Evolutionary conservation across 2,329 filamentous ascomycete species (phyloP), one percentile per base, ranked within the genome.

Genomic region (Colletotrichum sp.): DNA sequence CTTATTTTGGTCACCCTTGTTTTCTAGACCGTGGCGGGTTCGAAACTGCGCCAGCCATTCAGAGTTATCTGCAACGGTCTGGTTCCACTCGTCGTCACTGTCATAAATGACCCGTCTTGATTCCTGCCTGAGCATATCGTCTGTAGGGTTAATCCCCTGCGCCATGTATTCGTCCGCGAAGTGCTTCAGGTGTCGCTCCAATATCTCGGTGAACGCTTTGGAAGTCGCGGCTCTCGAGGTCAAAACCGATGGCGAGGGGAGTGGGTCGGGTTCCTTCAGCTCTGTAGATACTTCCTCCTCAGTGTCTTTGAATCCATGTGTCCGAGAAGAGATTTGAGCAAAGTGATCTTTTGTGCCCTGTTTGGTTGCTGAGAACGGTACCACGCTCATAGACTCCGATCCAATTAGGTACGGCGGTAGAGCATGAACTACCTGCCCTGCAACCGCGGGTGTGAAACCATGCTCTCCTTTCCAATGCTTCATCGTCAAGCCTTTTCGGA

Each of bases 361-460:
- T 28, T 79, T 76, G 2, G 80, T 82, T 3, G 79, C 81, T 0
- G 81, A 82, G 32, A 83, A 83, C 0, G 82, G 82, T 0, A 82
- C 72, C 0, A 78, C 75, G 5, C 77, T 79, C 36, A 71, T 60
- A 0, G 78, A 77, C 48, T 83, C 82, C 1, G 66, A 56, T 1
- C 76, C 79, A 6, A 82, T 80, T 10, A 82, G 65, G 4, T 81
- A 83, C 0, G 81, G 81, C 0, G 81, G 80, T 0, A 82, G 66
- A 1, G 78, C 78, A 16, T 82, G 79, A 1, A 55, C 77, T 16
- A 83, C 79, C 16, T 70, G 62, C 8, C 78, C 77, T 2, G 78
- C 73, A 15, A 82, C 69, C 1, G 75, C 70, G 2, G 80, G 74
- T 16, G 80, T 78, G 6, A 83, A 82, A 0, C 80, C 78, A 25